Percentiles rank a stretch among this genome's conserved stretches.
phyloP scores from a whole-genome alignment of 2,329 filamentous ascomycete genomes.

The Exophiala phaeomuriformis region DNA sequence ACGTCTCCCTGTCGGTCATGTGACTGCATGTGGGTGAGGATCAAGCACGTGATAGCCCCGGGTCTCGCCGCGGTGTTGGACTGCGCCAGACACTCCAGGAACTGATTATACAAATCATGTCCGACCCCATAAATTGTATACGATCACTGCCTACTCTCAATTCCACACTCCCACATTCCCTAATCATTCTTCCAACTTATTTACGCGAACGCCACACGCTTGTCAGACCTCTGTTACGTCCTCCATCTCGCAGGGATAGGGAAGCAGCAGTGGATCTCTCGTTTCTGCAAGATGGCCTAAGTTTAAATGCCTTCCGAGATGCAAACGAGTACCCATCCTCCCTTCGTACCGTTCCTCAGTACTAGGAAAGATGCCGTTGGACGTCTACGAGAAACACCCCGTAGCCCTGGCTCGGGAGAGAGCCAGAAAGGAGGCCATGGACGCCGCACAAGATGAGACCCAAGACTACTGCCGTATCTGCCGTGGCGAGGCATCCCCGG shows the following conservation, averaged over 20 bases:
- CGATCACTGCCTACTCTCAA: too few relatives aligned
- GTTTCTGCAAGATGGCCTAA: slow-evolving; percentile 4
- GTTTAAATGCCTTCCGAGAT: slow-evolving; percentile 1
- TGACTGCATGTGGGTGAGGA: too few relatives aligned
- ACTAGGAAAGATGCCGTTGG: slow-evolving; percentile 15
- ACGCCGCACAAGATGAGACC: slow-evolving; percentile 29
- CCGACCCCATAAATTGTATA: too few relatives aligned
- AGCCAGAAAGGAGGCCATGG: slow-evolving; percentile 8
- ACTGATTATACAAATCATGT: too few relatives aligned
- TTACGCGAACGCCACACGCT: too few relatives aligned
- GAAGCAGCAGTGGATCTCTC: not conserved
- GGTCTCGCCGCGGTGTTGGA: too few relatives aligned
- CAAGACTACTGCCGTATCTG: slow-evolving; percentile 96
- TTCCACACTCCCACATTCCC: too few relatives aligned
- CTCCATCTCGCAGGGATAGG: not conserved
- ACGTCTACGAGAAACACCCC: slow-evolving; percentile 7
- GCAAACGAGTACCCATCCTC: not conserved
- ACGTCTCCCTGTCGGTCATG: too few relatives aligned
- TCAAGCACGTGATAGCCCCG: too few relatives aligned
- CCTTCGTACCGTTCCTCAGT: not conserved
- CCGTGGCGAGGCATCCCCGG: slow-evolving; percentile 71
- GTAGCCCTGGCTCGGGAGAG: slow-evolving; percentile 1
- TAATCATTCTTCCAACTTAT: too few relatives aligned
- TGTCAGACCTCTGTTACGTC: not conserved
- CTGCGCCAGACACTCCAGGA: too few relatives aligned